Conservation (phyloP, 108 stramenopile species). For the Cyclostephanos tholiformis region DNA sequence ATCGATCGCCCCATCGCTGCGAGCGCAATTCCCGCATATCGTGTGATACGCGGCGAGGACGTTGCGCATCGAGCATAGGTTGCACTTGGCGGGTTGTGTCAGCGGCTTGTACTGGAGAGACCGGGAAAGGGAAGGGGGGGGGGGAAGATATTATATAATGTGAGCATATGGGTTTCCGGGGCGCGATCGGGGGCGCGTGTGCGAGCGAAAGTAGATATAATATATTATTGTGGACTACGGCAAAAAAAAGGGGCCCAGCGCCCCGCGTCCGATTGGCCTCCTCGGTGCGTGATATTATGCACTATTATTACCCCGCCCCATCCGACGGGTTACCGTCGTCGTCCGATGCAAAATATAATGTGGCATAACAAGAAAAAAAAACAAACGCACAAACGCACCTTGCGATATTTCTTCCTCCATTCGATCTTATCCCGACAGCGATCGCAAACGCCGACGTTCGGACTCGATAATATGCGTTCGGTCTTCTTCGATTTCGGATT, state of each 20-base stretch:
- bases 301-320: too few species aligned
- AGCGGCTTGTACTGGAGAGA: constrained; percentile 75
- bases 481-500: constrained; percentile 96
- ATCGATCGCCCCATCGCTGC: constrained; percentile 52
- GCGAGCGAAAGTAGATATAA: too few species aligned
- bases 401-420: constrained; percentile 91
- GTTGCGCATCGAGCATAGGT: constrained; percentile 64
- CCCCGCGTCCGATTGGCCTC: too few species aligned
- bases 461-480: constrained; percentile 77
- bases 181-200: too few species aligned
- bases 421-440: constrained; percentile 94
- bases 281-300: too few species aligned
- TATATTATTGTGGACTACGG: too few species aligned
- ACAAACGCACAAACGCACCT: constrained; percentile 40
- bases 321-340: too few species aligned
- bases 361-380: too few species aligned
- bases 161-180: too few species aligned
- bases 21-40: constrained; percentile 74
- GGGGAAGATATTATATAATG: background rate
- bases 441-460: constrained; percentile 88
- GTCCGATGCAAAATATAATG: too few species aligned
- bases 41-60: constrained; percentile 87
- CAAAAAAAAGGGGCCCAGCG: too few species aligned
- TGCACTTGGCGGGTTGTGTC: constrained; percentile 83
- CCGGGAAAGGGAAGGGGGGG: background rate